phyloP scores from a whole-genome alignment of 441 rosid species.

The Geranium incanum region DNA sequence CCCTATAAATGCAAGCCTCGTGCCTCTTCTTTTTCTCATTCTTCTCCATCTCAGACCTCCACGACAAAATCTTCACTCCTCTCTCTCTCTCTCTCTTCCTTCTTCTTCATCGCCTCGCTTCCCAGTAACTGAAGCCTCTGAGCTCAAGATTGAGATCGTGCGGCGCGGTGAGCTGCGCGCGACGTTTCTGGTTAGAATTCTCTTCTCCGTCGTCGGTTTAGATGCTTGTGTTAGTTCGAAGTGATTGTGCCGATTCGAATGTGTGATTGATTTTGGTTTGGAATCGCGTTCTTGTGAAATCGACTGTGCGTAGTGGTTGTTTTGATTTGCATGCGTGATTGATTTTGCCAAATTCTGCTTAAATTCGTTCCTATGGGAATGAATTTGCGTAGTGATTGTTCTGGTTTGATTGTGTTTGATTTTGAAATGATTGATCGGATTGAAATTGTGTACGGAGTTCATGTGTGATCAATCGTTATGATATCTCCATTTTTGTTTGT shows the following conservation, averaged over 20 bases:
- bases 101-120: neutral
- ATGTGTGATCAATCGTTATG: neutral
- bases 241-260: neutral
- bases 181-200: neutral
- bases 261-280: neutral
- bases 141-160: neutral
- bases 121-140: neutral
- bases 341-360: neutral
- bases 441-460: neutral
- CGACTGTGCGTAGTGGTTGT: neutral
- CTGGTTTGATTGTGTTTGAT: neutral
- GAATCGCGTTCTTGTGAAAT: neutral
- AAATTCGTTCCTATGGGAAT: neutral
- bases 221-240: neutral
- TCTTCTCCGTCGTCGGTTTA: neutral
- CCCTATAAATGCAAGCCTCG: neutral
- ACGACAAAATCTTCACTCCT: neutral
- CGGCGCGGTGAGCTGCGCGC: neutral
- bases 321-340: neutral
- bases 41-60: neutral
- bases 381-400: neutral
- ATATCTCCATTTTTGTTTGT: neutral
- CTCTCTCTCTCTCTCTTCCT: neutral
- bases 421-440: neutral
- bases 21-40: constrained; percentile 5